Evolutionary conservation across 2,329 filamentous ascomycete species (phyloP).

Genomic region (Ophiocordyceps camponoti-floridani): DNA sequence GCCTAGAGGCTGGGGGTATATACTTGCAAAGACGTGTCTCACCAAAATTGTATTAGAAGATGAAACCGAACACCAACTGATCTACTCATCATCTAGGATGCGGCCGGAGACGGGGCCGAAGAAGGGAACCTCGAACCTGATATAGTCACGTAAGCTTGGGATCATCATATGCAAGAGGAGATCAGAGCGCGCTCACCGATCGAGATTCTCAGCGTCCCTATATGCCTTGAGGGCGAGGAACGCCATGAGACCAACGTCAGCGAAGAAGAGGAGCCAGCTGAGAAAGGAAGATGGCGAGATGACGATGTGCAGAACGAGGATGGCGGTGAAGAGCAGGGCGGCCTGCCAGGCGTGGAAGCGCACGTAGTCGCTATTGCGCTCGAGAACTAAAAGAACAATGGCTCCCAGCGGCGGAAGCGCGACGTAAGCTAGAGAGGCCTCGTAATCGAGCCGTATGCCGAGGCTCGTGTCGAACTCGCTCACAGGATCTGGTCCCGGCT

Average conservation of each 20-base stretch:
- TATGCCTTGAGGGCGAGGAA: conserved; percentile 69
- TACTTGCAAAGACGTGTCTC: background rate
- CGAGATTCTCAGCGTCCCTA: conserved; percentile 54
- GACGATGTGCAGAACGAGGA: conserved; percentile 64
- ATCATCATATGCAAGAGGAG: background rate
- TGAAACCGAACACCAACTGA: too few species aligned
- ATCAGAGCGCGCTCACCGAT: conserved; percentile 24
- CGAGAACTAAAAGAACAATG: conserved; percentile 66
- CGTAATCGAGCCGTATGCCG: conserved; percentile 71
- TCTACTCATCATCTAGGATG: conserved; percentile 68
- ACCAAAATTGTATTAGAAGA: background rate
- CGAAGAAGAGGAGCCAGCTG: conserved; percentile 65
- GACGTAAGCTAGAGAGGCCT: conserved; percentile 81
- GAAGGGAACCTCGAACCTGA: conserved; percentile 69
- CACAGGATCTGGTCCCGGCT: conserved; percentile 26
- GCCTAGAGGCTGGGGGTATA: background rate
- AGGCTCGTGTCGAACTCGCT: conserved; percentile 85
- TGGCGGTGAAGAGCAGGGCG: conserved; percentile 58
- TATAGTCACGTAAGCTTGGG: background rate
- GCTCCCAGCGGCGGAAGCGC: conserved; percentile 71
- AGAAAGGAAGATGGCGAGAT: conserved; percentile 73
- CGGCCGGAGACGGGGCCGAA: conserved; percentile 73
- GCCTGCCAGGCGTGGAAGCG: conserved; percentile 98
- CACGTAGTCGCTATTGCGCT: conserved; percentile 95
- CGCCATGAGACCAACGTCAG: conserved; percentile 58